These are phyloP conservation scores for Trypanosomatidae sp. DNA, from an alignment of 208 protist genomes.

Conservation along the genomic window DNA sequence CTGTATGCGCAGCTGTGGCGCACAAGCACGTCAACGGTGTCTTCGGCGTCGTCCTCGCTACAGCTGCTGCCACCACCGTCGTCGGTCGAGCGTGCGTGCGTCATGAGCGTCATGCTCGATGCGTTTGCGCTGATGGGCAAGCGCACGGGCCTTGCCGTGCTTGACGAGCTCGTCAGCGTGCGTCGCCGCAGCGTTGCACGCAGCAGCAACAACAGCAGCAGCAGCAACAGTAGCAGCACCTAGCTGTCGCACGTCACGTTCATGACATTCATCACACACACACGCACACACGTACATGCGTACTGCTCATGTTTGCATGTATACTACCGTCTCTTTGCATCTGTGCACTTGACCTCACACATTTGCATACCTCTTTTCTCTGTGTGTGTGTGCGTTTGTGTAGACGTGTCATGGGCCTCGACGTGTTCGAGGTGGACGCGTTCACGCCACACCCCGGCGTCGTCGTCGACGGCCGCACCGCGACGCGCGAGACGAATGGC, in stretches of 20 bases:
- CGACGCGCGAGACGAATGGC: constrained; percentile 76
- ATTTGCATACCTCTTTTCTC: too few species aligned
- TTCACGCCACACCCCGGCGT: constrained; percentile 78
- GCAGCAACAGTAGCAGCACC: not conserved
- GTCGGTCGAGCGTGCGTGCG: constrained; percentile 28
- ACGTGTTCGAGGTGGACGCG: constrained; percentile 71
- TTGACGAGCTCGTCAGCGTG: constrained; percentile 51
- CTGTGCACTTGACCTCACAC: too few species aligned
- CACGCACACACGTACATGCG: too few species aligned
- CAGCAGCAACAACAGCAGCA: constrained; percentile 1
- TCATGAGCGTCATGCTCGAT: constrained; percentile 59
- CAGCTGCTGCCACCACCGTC: constrained; percentile 10
- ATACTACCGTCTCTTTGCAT: too few species aligned
- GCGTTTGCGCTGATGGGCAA: constrained; percentile 66
- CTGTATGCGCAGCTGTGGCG: constrained; percentile 10
- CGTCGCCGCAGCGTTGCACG: constrained; percentile 8
- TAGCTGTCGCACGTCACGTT: not conserved
- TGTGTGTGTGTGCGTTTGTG: too few species aligned
- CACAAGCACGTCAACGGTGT: constrained; percentile 7
- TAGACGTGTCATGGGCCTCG: constrained; percentile 46
- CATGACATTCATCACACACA: not conserved
- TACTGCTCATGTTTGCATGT: too few species aligned
- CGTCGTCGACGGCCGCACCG: constrained; percentile 39
- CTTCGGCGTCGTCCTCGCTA: constrained; percentile 1
- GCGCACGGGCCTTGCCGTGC: constrained; percentile 25